These are phyloP conservation scores for Scleroderma citrinum DNA, from an alignment of 768 basidiomycete species.

Conservation along the genomic window DNA sequence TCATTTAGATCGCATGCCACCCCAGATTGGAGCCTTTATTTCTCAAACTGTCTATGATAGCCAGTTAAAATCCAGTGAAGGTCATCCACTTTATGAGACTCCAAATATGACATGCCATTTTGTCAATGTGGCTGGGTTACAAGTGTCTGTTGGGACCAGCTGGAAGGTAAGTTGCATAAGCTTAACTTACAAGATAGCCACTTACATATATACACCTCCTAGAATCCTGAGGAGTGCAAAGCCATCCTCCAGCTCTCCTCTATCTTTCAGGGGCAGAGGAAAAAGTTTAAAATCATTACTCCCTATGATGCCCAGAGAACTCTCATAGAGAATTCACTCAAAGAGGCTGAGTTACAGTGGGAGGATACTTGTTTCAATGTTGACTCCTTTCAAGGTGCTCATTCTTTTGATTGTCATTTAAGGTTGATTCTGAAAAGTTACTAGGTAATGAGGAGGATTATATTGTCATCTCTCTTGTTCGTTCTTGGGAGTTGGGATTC, in stretches of 20 bases:
- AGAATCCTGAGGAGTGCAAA: constrained; percentile 60
- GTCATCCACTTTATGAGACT: constrained; percentile 42
- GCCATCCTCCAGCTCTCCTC: constrained; percentile 52
- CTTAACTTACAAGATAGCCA: not conserved
- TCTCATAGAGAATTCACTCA: constrained; percentile 51
- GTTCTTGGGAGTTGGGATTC: constrained; percentile 62
- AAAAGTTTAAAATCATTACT: constrained; percentile 62
- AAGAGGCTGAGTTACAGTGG: constrained; percentile 47
- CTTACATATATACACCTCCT: not conserved
- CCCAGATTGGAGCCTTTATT: constrained; percentile 69
- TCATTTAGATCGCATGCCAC: constrained; percentile 72
- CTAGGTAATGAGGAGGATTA: constrained; percentile 80
- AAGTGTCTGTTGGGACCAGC: constrained; percentile 32
- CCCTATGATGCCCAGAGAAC: constrained; percentile 75
- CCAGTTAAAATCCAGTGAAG: constrained; percentile 47
- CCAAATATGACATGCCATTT: constrained; percentile 52
- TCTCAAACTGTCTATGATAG: constrained; percentile 60
- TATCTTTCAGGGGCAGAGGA: constrained; percentile 45
- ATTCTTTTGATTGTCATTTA: constrained; percentile 1
- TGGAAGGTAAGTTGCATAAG: constrained; percentile 28
- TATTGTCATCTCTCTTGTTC: constrained; percentile 67
- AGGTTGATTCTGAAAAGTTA: constrained; percentile 2
- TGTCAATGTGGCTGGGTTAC: constrained; percentile 48
- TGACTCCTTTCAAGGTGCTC: constrained; percentile 72
- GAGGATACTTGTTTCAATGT: constrained; percentile 70